These are phyloP conservation scores for Papiliotrema fonsecae DNA, from an alignment of 1,284 basidiomycete species.

Conservation along the genomic window DNA sequence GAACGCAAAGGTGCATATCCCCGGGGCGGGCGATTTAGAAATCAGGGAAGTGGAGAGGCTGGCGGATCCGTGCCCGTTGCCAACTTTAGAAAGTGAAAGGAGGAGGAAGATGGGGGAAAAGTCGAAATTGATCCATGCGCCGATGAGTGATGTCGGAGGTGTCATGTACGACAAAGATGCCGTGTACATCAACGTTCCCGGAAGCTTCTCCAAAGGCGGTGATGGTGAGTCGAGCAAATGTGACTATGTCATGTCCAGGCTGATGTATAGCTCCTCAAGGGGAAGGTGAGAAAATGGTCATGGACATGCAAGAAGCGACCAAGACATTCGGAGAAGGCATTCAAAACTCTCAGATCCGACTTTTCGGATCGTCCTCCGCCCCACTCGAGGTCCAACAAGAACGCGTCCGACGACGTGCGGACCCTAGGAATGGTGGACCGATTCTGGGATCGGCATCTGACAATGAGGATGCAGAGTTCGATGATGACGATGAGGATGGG, in stretches of 20 bases:
- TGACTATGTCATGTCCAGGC: background rate
- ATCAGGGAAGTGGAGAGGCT: conserved; percentile 71
- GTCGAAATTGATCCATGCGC: conserved; percentile 91
- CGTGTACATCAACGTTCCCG: conserved; percentile 95
- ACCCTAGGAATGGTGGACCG: conserved; percentile 33
- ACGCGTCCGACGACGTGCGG: conserved; percentile 33
- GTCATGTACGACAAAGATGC: conserved; percentile 98
- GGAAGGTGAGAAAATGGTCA: conserved; percentile 96
- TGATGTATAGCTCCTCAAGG: conserved; percentile 60
- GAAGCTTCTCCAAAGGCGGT: conserved; percentile 70
- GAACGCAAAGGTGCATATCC: conserved; percentile 83
- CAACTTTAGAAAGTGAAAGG: conserved; percentile 88
- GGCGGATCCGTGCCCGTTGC: conserved; percentile 90
- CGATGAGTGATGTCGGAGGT: conserved; percentile 97
- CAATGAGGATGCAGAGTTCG: conserved; percentile 31
- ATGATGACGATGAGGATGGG: conserved; percentile 42
- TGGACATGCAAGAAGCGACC: conserved; percentile 84
- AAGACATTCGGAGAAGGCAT: conserved; percentile 81
- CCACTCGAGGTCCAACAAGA: conserved; percentile 50
- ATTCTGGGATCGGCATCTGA: conserved; percentile 44
- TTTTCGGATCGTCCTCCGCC: conserved; percentile 74
- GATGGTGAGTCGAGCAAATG: conserved; percentile 36
- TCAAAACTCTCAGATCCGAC: conserved; percentile 71
- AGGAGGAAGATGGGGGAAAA: conserved; percentile 89
- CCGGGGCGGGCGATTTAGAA: conserved; percentile 83